Base-by-base conservation (phyloP, 2,329 filamentous ascomycete species). In the Ophiostoma ulmi region DNA sequence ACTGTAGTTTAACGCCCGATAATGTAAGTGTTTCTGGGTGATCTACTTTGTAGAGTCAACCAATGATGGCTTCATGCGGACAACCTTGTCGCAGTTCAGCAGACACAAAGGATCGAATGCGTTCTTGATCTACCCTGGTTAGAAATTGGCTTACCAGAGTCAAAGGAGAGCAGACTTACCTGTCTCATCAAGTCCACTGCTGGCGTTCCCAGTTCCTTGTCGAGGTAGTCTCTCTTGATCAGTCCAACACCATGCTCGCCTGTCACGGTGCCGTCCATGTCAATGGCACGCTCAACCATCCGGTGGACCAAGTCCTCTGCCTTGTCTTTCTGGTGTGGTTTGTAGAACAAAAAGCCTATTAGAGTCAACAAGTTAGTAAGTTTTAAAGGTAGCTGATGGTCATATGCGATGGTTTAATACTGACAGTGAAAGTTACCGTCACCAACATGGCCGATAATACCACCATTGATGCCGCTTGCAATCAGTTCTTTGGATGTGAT, bases 221-320 rank as follows among this genome's bases (percentile, higher is more conserved):
- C 84, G 58, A 95, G 83, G 77, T 94, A 94, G 77, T 95, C 92
- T 74, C 92, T 84, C 86, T 96, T 96, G 70, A 94, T 90, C 66
- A 96, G 81, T 7, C 92, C 92, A 69, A 95, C 89, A 61, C 92
- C 92, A 78, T 96, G 92, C 80, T 96, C 92, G 70, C 92, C 92
- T 17, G 92, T 94, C 0, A 93, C 91, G 0, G 92, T 95, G 8
- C 92, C 92, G 79, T 95, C 92, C 82, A 93, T 86, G 80, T 93
- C 91, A 67, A 96, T 88, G 0, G 92, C 92, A 73, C 91, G 85
- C 84, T 94, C 93, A 70, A 94, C 91, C 92, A 95, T 95, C 71
- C 88, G 85, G 77, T 94, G 91, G 35, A 95, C 90, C 35, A 94
- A 82, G 58, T 85, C 84, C 76, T 93, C 90, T 1, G 90, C 90